These are phyloP conservation scores for Phytophthora pistaciae DNA, from an alignment of 352 stramenopile species.

Conservation along the genomic window DNA sequence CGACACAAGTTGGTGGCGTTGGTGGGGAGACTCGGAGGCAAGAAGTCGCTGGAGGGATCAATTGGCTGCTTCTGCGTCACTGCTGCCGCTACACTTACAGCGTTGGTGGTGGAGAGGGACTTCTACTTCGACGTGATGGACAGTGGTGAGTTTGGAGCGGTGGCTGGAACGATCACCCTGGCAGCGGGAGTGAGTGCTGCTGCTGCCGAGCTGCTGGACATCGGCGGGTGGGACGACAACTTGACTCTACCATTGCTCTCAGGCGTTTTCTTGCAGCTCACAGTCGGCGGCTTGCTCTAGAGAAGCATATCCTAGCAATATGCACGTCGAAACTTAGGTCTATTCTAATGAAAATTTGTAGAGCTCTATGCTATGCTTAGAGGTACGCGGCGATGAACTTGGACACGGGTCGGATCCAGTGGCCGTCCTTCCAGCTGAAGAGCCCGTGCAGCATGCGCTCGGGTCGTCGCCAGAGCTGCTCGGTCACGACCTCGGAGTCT, in stretches of 20 bases:
- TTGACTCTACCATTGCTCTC: constrained; percentile 61
- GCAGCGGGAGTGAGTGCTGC: constrained; percentile 46
- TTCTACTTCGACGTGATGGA: constrained; percentile 34
- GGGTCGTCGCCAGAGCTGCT: constrained; percentile 66
- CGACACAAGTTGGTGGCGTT: constrained; percentile 40
- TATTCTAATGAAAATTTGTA: constrained; percentile 32
- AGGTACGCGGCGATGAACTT: constrained; percentile 75
- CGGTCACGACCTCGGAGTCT: constrained; percentile 64
- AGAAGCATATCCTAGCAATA: constrained; percentile 5
- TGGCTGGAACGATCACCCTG: constrained; percentile 24
- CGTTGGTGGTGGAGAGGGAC: constrained; percentile 31
- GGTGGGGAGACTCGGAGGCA: constrained; percentile 25
- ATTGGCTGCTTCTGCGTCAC: constrained; percentile 47
- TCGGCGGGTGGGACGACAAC: constrained; percentile 71
- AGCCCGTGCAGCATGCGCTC: constrained; percentile 65
- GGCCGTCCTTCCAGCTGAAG: constrained; percentile 77
- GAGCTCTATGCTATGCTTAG: constrained; percentile 23
- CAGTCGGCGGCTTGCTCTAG: constrained; percentile 31
- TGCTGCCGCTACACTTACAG: constrained; percentile 27
- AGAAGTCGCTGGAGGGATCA: constrained; percentile 62
- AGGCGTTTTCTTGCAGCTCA: constrained; percentile 45
- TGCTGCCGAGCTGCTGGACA: constrained; percentile 47
- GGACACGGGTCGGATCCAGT: constrained; percentile 79
- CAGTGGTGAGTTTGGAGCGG: neutral
- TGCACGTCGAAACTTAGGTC: constrained; percentile 9